Evolutionary conservation across 805 yeast genomes (phyloP), one percentile per base, ranked within the genome.

Genomic region (Ogataea corticis): DNA sequence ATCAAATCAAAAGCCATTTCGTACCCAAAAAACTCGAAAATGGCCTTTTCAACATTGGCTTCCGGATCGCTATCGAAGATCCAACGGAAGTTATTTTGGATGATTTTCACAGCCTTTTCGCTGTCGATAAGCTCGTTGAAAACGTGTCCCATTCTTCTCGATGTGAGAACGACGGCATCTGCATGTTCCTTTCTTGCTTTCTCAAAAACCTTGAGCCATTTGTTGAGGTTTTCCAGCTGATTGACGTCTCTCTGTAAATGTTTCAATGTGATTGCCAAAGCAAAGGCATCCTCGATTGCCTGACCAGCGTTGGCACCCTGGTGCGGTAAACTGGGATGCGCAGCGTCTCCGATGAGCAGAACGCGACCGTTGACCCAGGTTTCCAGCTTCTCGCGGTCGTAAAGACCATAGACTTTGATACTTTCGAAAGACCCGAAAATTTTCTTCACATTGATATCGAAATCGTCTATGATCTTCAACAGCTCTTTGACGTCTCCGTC

Each of bases 81-180:
- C 37, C 37, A 33, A 12, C 17, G 14, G 18, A 33, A 33, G 21
- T 33, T 33, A 12, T 33, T 33, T 14, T 14, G 14, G n/a, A 33
- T 33, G 21, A 33, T 33, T 17, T 33, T 33, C 18, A 33, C 37
- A 7, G 37, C 37, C 17, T 33, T 33, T 17, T 33, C 37, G 21
- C 37, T 33, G 21, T 33, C 37, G 7, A 14, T 17, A 7, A 33
- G 17, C 21, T 33, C 37, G 21, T 33, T 33, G 21, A 33, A 33
- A 17, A 33, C 37, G 12, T 33, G n/a, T 7, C 37, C 37, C 37
- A 33, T 33, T 33, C 37, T 33, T 33, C 37, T 33, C 7, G 37
- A 33, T 7, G 37, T 33, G 18, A 33, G 21, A 33, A 33, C 37
- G 7, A 33, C 37, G 7, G 21, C 37, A 14, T 33, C 37, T 14